Evolutionary conservation across 495 filamentous ascomycete genomes (phyloP).

Genomic region (Neurospora africana): DNA sequence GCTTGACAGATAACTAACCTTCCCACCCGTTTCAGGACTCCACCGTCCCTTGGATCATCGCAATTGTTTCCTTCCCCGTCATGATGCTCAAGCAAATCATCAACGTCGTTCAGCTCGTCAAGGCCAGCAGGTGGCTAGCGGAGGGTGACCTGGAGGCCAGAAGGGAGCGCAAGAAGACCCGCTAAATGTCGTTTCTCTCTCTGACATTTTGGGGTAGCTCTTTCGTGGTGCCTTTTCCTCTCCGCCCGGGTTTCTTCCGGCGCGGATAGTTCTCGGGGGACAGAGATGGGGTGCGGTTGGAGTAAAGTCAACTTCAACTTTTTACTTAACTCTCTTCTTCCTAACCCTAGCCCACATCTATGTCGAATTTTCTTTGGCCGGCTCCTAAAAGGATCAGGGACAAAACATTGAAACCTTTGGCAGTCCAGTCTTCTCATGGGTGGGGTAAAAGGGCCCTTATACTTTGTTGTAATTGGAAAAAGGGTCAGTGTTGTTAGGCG

Average conservation of each 20-base stretch:
- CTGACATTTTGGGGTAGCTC: not conserved
- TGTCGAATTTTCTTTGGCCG: not conserved
- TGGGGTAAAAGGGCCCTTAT: not conserved
- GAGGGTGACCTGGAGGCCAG: conserved; percentile 66
- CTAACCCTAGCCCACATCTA: not conserved
- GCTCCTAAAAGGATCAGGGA: not conserved
- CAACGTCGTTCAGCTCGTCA: conserved; percentile 88
- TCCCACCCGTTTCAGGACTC: conserved; percentile 17
- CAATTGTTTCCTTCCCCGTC: conserved; percentile 67
- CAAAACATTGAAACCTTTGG: not conserved
- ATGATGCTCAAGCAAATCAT: conserved; percentile 89
- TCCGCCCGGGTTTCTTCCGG: not conserved
- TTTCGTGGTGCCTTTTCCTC: not conserved
- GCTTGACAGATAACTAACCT: not conserved
- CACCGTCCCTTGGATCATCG: conserved; percentile 75
- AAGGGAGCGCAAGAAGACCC: conserved; percentile 30
- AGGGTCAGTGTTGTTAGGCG: not conserved
- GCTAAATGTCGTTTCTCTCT: not conserved
- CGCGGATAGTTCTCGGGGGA: too few relatives aligned
- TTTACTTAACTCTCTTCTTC: not conserved
- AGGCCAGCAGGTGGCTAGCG: conserved; percentile 84
- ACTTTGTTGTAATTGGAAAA: not conserved
- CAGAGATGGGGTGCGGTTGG: too few relatives aligned
- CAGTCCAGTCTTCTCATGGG: not conserved
- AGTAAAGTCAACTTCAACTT: not conserved